Conservation (phyloP, 495 filamentous ascomycete genomes). For the Jackrogersella multiformis region DNA sequence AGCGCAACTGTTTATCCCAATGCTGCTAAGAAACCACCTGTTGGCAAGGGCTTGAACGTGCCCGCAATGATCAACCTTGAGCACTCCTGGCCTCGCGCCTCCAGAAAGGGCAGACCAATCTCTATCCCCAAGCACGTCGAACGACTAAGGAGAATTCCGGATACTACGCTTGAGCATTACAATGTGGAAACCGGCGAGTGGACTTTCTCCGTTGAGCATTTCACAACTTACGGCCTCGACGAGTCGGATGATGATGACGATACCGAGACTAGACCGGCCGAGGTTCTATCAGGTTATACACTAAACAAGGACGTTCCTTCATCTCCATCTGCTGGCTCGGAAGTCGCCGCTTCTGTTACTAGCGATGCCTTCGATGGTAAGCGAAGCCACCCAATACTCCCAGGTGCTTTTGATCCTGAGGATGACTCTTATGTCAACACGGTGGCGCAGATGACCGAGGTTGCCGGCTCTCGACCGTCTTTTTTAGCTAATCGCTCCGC, state of each 20-base stretch:
- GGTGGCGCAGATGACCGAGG: conserved; percentile 49
- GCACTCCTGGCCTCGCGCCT: conserved; percentile 86
- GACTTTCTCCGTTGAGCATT: conserved; percentile 92
- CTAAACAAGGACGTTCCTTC: background rate
- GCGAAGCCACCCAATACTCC: conserved; percentile 70
- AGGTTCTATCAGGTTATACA: background rate
- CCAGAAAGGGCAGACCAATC: conserved; percentile 59
- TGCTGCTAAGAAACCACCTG: conserved; percentile 74
- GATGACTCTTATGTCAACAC: conserved; percentile 62
- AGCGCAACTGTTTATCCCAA: conserved; percentile 88
- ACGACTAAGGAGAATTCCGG: conserved; percentile 75
- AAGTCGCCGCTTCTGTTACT: conserved; percentile 53
- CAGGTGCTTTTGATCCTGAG: conserved; percentile 76
- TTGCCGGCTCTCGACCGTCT: conserved; percentile 66
- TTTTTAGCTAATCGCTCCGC: conserved; percentile 91
- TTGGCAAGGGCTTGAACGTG: conserved; percentile 89
- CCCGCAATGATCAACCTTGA: conserved; percentile 84
- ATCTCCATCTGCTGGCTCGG: conserved; percentile 6
- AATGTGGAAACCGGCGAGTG: conserved; percentile 81
- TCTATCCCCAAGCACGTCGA: conserved; percentile 80
- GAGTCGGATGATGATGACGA: conserved; percentile 79
- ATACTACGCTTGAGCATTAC: conserved; percentile 84
- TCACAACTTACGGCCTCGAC: conserved; percentile 92
- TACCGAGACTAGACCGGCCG: conserved; percentile 60
- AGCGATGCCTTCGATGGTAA: conserved; percentile 87